These are phyloP conservation scores for Biscutella auriculata DNA, from an alignment of 441 rosid species.

Conservation along the genomic window DNA sequence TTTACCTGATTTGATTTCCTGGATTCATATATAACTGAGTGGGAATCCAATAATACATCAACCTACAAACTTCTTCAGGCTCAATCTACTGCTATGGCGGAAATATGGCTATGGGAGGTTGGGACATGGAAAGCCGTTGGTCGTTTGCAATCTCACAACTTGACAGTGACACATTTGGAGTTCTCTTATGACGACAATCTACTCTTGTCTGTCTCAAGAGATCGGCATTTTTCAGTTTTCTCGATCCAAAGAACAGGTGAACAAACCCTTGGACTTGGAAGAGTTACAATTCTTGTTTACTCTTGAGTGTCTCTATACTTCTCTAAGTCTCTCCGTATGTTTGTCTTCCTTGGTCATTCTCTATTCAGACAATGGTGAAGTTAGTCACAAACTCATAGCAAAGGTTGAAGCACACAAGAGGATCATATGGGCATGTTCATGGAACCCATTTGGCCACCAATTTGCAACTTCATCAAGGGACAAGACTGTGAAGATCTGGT, in stretches of 20 bases:
- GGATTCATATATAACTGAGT: not conserved
- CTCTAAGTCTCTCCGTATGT: not conserved
- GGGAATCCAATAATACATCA: not conserved
- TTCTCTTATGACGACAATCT: constrained; percentile 70
- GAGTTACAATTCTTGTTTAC: not conserved
- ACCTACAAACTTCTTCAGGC: constrained; percentile 44
- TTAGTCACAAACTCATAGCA: constrained; percentile 43
- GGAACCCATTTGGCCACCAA: constrained; percentile 88
- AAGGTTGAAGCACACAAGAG: constrained; percentile 88
- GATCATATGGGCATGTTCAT: constrained; percentile 93
- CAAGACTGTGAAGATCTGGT: constrained; percentile 91
- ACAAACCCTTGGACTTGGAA: not conserved
- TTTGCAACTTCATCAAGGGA: constrained; percentile 93
- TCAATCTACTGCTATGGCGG: constrained; percentile 68
- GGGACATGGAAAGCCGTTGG: constrained; percentile 89
- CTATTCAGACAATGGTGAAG: constrained; percentile 31
- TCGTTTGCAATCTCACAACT: constrained; percentile 78
- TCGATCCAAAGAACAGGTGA: constrained; percentile 53
- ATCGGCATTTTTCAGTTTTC: constrained; percentile 81
- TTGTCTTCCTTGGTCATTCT: not conserved
- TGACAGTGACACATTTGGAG: constrained; percentile 87
- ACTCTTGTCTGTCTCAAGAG: constrained; percentile 87
- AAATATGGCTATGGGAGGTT: constrained; percentile 88
- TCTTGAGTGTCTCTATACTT: not conserved
- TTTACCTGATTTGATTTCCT: not conserved